phyloP scores from a whole-genome alignment of 805 yeast species.

The Metschnikowia cerradonensis region DNA sequence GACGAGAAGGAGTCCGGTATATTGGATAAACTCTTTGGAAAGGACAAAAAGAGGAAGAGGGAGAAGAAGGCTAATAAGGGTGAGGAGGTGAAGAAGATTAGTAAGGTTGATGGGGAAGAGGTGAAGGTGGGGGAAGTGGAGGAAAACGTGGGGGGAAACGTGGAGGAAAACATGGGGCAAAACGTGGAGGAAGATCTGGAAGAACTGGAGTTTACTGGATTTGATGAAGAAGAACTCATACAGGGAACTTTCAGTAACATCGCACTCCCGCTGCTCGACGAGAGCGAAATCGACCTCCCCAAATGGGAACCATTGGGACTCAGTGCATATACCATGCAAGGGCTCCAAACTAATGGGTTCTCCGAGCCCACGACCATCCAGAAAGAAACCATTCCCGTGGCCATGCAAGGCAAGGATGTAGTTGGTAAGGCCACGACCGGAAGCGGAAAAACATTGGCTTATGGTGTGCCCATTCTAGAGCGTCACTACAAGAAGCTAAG shows the following conservation, averaged over 20 bases:
- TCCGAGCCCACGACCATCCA: constrained; percentile 82
- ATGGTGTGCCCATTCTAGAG: constrained; percentile 88
- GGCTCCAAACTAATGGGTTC: constrained; percentile 57
- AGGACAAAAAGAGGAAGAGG: constrained; percentile 13
- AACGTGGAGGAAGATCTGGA: constrained; percentile 22
- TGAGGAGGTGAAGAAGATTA: constrained; percentile 8
- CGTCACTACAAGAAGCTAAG: constrained; percentile 34
- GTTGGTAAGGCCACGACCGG: constrained; percentile 98
- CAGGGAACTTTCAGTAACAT: neutral
- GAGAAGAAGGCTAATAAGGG: constrained; percentile 11
- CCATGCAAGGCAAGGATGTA: constrained; percentile 70
- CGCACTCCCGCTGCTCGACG: constrained; percentile 23
- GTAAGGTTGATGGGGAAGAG: neutral
- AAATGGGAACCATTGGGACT: constrained; percentile 52
- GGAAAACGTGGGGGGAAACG: constrained; percentile 5
- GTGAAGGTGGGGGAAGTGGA: neutral
- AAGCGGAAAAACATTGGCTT: constrained; percentile 95
- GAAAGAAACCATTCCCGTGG: constrained; percentile 65
- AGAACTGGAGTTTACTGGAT: constrained; percentile 18
- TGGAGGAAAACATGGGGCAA: constrained; percentile 17
- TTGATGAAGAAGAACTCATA: constrained; percentile 12
- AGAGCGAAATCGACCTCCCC: constrained; percentile 47
- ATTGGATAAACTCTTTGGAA: constrained; percentile 21
- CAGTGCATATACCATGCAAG: constrained; percentile 56
- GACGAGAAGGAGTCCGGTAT: constrained; percentile 23